Conservation (phyloP, 2,329 filamentous ascomycete genomes). For the Golovinomyces cichoracearum region DNA sequence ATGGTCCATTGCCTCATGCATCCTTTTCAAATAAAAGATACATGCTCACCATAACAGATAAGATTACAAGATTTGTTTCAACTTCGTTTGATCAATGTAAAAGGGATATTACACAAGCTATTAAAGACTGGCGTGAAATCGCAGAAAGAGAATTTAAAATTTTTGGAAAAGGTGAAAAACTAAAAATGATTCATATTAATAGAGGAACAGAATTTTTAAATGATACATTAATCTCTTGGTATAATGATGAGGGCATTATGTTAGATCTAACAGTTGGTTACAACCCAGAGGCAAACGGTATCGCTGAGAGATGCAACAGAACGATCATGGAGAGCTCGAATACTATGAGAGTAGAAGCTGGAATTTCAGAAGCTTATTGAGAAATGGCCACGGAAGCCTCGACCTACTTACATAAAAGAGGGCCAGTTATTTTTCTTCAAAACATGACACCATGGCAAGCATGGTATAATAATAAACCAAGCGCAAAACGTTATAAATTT, state of each 20-base stretch:
- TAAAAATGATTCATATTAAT: background rate
- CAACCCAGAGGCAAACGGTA: background rate
- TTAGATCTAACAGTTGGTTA: conserved; percentile 1
- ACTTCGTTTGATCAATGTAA: background rate
- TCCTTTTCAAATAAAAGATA: background rate
- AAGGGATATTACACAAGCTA: background rate
- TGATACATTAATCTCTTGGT: background rate
- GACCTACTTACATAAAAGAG: background rate
- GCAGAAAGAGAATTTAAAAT: background rate
- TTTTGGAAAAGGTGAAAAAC: background rate
- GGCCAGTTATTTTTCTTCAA: background rate
- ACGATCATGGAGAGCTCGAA: background rate
- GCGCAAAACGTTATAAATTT: background rate
- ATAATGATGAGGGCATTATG: background rate
- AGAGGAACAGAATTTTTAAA: background rate
- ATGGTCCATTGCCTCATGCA: background rate
- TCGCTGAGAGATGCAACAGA: background rate
- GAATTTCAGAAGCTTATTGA: background rate
- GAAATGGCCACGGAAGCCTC: background rate
- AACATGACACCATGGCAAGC: background rate
- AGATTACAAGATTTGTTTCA: background rate
- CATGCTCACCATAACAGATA: background rate
- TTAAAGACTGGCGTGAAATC: background rate
- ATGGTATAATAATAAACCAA: conserved; percentile 1
- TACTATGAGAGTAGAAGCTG: background rate